These are phyloP conservation scores for Suillus ampliporus DNA, from an alignment of 768 basidiomycete species.

Conservation along the genomic window DNA sequence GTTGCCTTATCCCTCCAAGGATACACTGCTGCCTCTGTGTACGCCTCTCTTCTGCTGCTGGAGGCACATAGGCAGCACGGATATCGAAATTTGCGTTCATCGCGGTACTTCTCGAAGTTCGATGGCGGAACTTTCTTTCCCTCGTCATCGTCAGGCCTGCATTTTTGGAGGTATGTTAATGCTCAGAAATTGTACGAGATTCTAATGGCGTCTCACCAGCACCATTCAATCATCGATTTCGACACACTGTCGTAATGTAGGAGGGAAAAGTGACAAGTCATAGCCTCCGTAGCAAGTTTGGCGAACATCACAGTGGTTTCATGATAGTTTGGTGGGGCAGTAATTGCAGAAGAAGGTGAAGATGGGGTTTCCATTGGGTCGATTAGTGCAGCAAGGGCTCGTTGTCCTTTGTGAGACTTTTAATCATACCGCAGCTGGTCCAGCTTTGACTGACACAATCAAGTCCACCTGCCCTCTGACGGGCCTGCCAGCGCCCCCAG, in stretches of 20 bases:
- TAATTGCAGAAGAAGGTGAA: background rate
- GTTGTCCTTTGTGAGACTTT: background rate
- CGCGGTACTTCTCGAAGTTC: background rate
- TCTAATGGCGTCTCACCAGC: background rate
- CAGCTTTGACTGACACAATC: background rate
- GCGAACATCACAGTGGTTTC: background rate
- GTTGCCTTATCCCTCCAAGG: no score
- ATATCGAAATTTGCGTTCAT: background rate
- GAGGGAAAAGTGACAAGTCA: background rate
- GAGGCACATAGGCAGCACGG: no score
- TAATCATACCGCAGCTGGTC: no score
- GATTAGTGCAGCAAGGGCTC: background rate
- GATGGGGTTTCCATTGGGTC: background rate
- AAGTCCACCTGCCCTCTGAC: background rate
- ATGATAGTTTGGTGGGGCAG: background rate
- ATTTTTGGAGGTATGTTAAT: background rate
- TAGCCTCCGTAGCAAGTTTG: background rate
- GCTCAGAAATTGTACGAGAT: accelerated
- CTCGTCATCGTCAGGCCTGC: background rate
- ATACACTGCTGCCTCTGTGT: no score
- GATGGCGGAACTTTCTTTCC: background rate
- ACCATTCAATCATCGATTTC: background rate
- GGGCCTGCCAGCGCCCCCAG: background rate
- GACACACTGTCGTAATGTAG: background rate
- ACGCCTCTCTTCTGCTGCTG: no score